Base-by-base conservation (phyloP, 768 basidiomycete species). In the Leccinellum luteum region DNA sequence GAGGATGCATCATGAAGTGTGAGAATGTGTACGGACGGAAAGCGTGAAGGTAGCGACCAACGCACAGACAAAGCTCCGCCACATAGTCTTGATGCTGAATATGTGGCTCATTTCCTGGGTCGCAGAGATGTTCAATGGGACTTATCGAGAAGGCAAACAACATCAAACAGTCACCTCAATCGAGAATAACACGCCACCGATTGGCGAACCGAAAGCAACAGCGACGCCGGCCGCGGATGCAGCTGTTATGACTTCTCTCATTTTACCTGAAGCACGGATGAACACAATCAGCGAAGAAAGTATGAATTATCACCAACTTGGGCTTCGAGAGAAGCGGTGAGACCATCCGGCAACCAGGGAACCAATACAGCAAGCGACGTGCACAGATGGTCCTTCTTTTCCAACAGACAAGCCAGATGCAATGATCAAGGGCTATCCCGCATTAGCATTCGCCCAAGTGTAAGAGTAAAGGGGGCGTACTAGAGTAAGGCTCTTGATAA, bases 1-100 rank as follows among this genome's bases (percentile, higher is more conserved):
- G 64, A 70, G 69, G 64, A 49, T 54, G 52, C 50, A 57, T 59
- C 57, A 65, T 38, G 48, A 48, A 38, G 35, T 23, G 60, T 69
- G 59, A 59, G 58, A 56, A 64, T 48, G 9, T 53, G 47, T 21
- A 81, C 94, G 65, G 59, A 97, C 96, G 31, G 96, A 90, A 31
- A 99, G 78, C 1, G 96, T 96, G 64, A 98, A 91, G 1, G 96
- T 98, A 14, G 97, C 97, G 48, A 98, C 89, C 48, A 99, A 79
- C 32, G 97, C 97, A 72, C 97, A 98, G 69, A 98, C 89, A 73
- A 98, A 97, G 68, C 92, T 95, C 66, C 88, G 81, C 96, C 96
- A 98, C 94, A 98, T 97, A 5, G 96, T 98, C 73, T 93, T 89
- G 74, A 95, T 95, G 56, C 90, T 96, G 72, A 98, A 98, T 38